phyloP scores from a whole-genome alignment of 2,329 filamentous ascomycete species.

The Penicillium occitanis region DNA sequence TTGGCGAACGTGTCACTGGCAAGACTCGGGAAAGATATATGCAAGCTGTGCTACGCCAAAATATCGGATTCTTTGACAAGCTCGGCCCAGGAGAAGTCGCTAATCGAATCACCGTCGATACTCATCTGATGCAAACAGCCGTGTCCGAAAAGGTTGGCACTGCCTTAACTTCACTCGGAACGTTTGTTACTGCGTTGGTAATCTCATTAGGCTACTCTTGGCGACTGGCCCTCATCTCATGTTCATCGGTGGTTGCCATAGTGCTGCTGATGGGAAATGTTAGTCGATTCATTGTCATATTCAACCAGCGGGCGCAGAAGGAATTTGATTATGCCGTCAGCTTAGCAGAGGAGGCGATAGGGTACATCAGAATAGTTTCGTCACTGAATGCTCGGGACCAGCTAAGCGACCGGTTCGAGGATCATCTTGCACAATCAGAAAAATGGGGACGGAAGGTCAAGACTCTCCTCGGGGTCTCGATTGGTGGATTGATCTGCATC shows the following conservation, averaged over 20 bases:
- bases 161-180: conserved; percentile 20
- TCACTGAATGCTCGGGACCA: conserved; percentile 70
- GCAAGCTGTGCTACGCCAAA: conserved; percentile 51
- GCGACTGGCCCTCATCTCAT: conserved; percentile 34
- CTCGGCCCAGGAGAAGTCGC: conserved; percentile 21
- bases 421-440: background rate
- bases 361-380: conserved; percentile 65
- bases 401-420: background rate
- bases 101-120: conserved; percentile 50
- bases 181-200: conserved; percentile 49
- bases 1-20: background rate
- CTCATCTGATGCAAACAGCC: conserved; percentile 47
- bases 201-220: conserved; percentile 50
- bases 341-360: conserved; percentile 75
- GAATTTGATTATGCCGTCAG: conserved; percentile 39
- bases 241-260: conserved; percentile 4
- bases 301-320: conserved; percentile 57
- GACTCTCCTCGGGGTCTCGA: conserved; percentile 72
- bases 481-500: conserved; percentile 78
- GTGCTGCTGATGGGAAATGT: conserved; percentile 8
- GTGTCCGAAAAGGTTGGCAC: conserved; percentile 25
- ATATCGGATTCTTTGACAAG: conserved; percentile 49
- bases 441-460: background rate
- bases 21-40: background rate
- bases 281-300: conserved; percentile 10